Base-by-base conservation (phyloP, 306 rosid genomes). In the Cicer bijugum region DNA sequence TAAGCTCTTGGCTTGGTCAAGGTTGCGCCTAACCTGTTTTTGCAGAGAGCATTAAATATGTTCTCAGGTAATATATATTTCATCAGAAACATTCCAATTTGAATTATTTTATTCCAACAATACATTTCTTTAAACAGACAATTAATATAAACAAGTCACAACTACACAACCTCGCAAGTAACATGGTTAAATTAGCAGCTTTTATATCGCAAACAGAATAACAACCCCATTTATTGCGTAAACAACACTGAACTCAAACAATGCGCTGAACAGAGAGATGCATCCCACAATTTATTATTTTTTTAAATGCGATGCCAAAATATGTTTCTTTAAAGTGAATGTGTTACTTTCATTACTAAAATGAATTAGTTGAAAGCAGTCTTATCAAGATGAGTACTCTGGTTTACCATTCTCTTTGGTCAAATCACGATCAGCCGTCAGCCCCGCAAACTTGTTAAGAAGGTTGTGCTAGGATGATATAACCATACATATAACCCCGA, bases 1-100 rank as follows among this genome's bases (percentile, higher is more conserved):
- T 67, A 93, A 81, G 81, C 92, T 89, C 89, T 93, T 93, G 37
- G 98, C 98, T 86, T 93, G 98, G 75, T 93, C 97, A 66, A 93
- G 92, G 87, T 93, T 93, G 85, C 98, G 98, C 84, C 98, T 85
- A 52, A 92, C 98, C 98, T 92, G 86, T 68, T 67, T 59, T 67
- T 28, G 9, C 44, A 67, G n/a, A 75, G 71, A 80, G 64, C 19
- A 51, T 51, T 56, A 61, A 57, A 39, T 59, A 62, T 50, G 38
- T 19, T 74, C 67, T 35, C 61, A 7, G 61, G 63, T 2, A 66
- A 61, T 47, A 58, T 47, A 43, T 56, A 42, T 43, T 71, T 39
- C 69, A 74, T 15, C 19, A 6, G 9, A 78, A 55, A 57, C 19
- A 47, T 78, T 44, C 14, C 50, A 37, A 63, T 58, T 11, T 50